Evolutionary conservation across 225 moss, liverwort and hornwort genomes (phyloP).

Genomic region (Bryum argenteum): DNA sequence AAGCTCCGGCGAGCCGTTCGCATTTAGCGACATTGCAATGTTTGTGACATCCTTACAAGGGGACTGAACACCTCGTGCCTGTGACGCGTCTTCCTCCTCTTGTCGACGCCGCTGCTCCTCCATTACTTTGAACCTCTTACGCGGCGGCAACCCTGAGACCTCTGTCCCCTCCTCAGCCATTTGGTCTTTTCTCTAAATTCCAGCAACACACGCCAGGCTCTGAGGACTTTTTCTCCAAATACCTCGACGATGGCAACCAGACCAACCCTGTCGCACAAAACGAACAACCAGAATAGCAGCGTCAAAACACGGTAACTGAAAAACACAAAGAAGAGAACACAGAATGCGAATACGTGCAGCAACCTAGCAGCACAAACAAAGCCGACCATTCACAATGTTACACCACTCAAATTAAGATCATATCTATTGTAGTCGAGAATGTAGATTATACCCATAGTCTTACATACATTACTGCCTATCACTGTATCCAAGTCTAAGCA

Average conservation of each 20-base stretch:
- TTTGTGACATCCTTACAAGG: constrained; percentile 33
- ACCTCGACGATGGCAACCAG: background rate
- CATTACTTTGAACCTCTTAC: constrained; percentile 48
- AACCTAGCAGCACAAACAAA: background rate
- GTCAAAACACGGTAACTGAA: too few relatives aligned
- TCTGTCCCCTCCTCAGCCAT: constrained; percentile 26
- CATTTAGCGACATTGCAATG: constrained; percentile 17
- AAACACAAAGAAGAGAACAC: too few relatives aligned
- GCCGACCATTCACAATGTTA: background rate
- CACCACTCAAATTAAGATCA: background rate
- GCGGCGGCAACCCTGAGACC: constrained; percentile 29
- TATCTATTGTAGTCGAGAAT: background rate
- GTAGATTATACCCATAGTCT: background rate
- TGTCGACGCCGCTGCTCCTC: constrained; percentile 36
- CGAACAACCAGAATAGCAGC: too few relatives aligned
- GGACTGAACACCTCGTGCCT: background rate
- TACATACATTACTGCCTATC: background rate
- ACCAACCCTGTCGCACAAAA: background rate
- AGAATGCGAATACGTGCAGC: too few relatives aligned
- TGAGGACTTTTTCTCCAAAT: background rate
- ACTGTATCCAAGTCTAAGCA: background rate
- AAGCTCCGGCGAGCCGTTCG: constrained; percentile 20
- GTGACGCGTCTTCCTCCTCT: constrained; percentile 21
- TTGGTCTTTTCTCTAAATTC: background rate
- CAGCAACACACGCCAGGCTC: background rate